Evolutionary conservation across 2,329 filamentous ascomycete species (phyloP).

Genomic region (Aspergillus awamori): DNA sequence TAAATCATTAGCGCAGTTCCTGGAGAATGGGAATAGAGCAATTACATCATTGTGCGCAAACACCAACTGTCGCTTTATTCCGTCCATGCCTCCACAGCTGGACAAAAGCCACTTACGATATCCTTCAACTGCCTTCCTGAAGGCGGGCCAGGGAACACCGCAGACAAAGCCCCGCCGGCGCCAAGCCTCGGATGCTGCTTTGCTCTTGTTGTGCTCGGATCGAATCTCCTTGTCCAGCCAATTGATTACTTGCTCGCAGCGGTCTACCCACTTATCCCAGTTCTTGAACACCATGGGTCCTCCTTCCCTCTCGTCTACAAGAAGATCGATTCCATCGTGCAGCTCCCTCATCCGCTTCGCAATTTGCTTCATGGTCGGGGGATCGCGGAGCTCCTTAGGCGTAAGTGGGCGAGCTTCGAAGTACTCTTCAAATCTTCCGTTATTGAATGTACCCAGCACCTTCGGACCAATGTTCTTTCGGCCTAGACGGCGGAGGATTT

Average conservation of each 20-base stretch:
- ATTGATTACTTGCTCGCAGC: slow-evolving; percentile 56
- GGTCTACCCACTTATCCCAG: slow-evolving; percentile 88
- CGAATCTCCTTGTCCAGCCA: slow-evolving; percentile 63
- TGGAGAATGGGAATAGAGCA: slow-evolving; percentile 15
- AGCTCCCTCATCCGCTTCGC: slow-evolving; percentile 97
- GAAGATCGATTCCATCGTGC: slow-evolving; percentile 87
- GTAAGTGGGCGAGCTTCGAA: slow-evolving; percentile 83
- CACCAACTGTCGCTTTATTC: slow-evolving; percentile 73
- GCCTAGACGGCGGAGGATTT: slow-evolving; percentile 80
- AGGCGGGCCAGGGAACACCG: slow-evolving; percentile 78
- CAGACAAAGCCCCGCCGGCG: slow-evolving; percentile 75
- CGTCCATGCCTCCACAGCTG: slow-evolving; percentile 68
- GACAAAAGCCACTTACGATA: slow-evolving; percentile 75
- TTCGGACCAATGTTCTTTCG: slow-evolving; percentile 92
- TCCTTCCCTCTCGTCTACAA: slow-evolving; percentile 73
- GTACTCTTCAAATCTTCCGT: slow-evolving; percentile 94
- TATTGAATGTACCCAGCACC: slow-evolving; percentile 86
- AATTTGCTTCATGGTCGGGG: slow-evolving; percentile 86
- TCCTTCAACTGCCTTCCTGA: slow-evolving; percentile 72
- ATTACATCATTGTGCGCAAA: slow-evolving; percentile 98
- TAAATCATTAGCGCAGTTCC: slow-evolving; percentile 42
- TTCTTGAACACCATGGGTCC: slow-evolving; percentile 88
- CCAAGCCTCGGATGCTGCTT: slow-evolving; percentile 59
- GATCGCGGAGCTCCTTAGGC: slow-evolving; percentile 72
- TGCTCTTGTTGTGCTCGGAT: slow-evolving; percentile 46